These are phyloP conservation scores for Sporothrix globosa DNA, from an alignment of 2,329 filamentous ascomycete species.

Conservation along the genomic window DNA sequence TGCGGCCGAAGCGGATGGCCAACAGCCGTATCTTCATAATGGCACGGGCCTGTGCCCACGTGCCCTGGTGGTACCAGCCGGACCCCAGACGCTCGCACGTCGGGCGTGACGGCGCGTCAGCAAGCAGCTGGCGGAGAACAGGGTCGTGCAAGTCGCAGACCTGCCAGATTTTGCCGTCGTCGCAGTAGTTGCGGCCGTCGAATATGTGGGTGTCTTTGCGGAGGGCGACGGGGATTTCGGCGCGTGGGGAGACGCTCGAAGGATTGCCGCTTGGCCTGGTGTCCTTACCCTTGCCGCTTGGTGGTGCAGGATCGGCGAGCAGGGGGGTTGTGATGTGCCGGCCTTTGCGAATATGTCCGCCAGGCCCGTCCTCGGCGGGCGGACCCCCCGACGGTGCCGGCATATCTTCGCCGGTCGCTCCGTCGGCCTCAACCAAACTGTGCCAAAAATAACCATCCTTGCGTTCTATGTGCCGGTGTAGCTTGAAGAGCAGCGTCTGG, in stretches of 20 bases:
- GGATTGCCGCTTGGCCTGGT: too few species aligned
- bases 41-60: slow-evolving; percentile 79
- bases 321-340: neutral
- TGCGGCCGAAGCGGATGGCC: slow-evolving; percentile 61
- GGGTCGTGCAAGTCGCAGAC: slow-evolving; percentile 89
- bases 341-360: neutral
- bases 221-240: slow-evolving; percentile 30
- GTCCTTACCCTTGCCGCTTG: neutral
- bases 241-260: slow-evolving; percentile 28
- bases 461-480: slow-evolving; percentile 57
- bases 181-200: slow-evolving; percentile 72
- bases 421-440: slow-evolving; percentile 36
- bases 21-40: slow-evolving; percentile 88
- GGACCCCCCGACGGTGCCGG: slow-evolving; percentile 8
- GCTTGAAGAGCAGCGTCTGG: slow-evolving; percentile 86
- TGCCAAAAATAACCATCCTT: slow-evolving; percentile 46
- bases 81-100: slow-evolving; percentile 65
- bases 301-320: neutral
- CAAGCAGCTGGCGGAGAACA: slow-evolving; percentile 67
- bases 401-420: too few species aligned
- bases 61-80: slow-evolving; percentile 84
- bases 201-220: slow-evolving; percentile 70
- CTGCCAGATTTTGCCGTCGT: slow-evolving; percentile 91
- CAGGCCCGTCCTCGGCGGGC: neutral
- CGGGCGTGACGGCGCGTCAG: slow-evolving; percentile 61